Percentiles rank a stretch among this genome's conserved stretches.
Evolutionary conservation across 768 basidiomycete genomes (phyloP).

Genomic region (Amanita brunnescens): DNA sequence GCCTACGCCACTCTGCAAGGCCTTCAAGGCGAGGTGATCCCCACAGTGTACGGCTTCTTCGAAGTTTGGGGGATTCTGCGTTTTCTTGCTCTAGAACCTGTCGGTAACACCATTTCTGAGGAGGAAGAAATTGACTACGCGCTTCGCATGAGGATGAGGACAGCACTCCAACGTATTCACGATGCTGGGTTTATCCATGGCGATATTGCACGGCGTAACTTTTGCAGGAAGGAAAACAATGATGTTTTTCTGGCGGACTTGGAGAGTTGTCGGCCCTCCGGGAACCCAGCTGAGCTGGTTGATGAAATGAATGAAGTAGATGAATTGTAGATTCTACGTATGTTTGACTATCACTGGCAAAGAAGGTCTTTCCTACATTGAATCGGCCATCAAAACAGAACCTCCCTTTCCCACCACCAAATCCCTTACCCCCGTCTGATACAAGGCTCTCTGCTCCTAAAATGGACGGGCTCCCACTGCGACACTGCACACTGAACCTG

Average conservation of each 20-base stretch:
- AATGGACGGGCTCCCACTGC: too few species aligned
- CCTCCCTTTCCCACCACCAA: too few species aligned
- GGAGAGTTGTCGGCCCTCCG: conserved; percentile 7
- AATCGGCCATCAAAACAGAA: too few species aligned
- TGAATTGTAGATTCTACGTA: not conserved
- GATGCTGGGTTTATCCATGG: conserved; percentile 12
- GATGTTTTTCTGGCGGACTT: conserved; percentile 12
- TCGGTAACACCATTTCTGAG: conserved; percentile 9
- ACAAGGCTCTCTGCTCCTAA: too few species aligned
- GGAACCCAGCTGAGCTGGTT: conserved; percentile 6
- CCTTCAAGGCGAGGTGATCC: conserved; percentile 12
- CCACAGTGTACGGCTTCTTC: conserved; percentile 12
- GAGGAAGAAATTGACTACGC: not conserved
- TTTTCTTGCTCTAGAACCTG: conserved; percentile 14
- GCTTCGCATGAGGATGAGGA: conserved; percentile 12
- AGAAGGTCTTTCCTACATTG: too few species aligned
- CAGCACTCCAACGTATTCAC: conserved; percentile 12
- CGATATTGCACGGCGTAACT: conserved; percentile 11
- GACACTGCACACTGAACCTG: too few species aligned
- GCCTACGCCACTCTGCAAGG: conserved; percentile 10
- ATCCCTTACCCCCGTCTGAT: too few species aligned
- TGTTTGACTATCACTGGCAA: too few species aligned
- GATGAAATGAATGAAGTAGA: conserved; percentile 7
- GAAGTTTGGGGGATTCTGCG: conserved; percentile 14
- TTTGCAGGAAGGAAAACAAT: conserved; percentile 7